These are phyloP conservation scores for Pulveroboletus sp. DNA, from an alignment of 768 basidiomycete species.

Conservation along the genomic window DNA sequence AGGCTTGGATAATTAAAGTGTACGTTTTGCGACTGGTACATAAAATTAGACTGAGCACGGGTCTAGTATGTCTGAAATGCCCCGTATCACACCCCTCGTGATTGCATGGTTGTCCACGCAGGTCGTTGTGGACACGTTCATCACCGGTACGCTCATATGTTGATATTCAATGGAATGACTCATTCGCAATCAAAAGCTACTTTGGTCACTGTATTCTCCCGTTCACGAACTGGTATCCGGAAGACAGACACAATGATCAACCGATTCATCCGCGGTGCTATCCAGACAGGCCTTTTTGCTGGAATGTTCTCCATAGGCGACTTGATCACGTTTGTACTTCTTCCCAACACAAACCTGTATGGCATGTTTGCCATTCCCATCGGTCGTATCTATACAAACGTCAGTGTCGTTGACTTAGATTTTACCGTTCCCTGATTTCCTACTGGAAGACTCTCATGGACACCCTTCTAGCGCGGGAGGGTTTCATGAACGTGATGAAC, in stretches of 20 bases:
- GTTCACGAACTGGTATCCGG: background rate
- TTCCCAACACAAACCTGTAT: background rate
- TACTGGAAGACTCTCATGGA: slow-evolving; percentile 12
- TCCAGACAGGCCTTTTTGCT: background rate
- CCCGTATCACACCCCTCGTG: too few relatives aligned
- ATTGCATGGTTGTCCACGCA: too few relatives aligned
- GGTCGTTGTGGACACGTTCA: too few relatives aligned
- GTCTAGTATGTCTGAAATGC: too few relatives aligned
- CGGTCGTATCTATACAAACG: background rate
- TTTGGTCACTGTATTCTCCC: background rate
- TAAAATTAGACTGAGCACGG: too few relatives aligned
- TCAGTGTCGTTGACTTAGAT: background rate
- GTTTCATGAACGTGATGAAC: too few relatives aligned
- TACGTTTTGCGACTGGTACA: slow-evolving; percentile 24
- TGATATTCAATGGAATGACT: too few relatives aligned
- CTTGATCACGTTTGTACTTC: background rate
- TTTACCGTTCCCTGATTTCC: too few relatives aligned
- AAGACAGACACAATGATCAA: background rate
- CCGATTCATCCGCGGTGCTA: background rate
- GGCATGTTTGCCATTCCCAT: background rate
- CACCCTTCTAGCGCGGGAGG: too few relatives aligned
- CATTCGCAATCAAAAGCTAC: background rate
- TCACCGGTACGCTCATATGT: too few relatives aligned
- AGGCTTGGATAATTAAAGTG: slow-evolving; percentile 43
- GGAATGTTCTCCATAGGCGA: background rate